Conservation (phyloP, 805 yeast species). For the Hermanozyma aechmeae region DNA sequence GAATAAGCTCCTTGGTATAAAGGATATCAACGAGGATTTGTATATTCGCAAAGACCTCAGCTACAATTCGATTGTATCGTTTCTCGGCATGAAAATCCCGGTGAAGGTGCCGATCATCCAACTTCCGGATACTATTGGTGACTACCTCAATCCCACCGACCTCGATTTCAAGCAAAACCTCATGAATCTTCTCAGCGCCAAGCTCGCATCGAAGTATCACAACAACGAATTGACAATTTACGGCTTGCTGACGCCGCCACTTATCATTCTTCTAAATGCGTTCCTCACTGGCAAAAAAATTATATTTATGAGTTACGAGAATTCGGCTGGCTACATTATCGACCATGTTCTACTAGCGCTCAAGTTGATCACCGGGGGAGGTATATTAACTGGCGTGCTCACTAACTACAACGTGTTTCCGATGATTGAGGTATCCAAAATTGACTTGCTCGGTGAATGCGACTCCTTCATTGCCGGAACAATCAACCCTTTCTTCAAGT, state of each 20-base stretch:
- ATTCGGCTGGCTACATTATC: slow-evolving; percentile 34
- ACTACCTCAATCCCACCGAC: slow-evolving; percentile 37
- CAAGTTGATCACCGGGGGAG: slow-evolving; percentile 33
- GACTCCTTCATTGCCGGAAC: slow-evolving; percentile 52
- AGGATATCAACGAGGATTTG: slow-evolving; percentile 18
- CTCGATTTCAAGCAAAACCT: slow-evolving; percentile 30
- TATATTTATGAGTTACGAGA: slow-evolving; percentile 29
- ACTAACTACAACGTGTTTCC: slow-evolving; percentile 41
- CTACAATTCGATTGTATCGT: slow-evolving; percentile 29
- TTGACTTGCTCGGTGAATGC: slow-evolving; percentile 37
- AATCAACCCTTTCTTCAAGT: slow-evolving; percentile 54
- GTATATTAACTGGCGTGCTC: slow-evolving; percentile 32
- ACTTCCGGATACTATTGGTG: slow-evolving; percentile 35
- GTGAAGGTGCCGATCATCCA: slow-evolving; percentile 32
- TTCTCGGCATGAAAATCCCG: slow-evolving; percentile 35
- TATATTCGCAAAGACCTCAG: slow-evolving; percentile 36
- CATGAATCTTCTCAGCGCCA: slow-evolving; percentile 24
- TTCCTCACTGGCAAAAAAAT: slow-evolving; percentile 30
- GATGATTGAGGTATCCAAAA: slow-evolving; percentile 50
- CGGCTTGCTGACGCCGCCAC: slow-evolving; percentile 44
- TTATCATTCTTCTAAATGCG: slow-evolving; percentile 26
- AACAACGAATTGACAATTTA: slow-evolving; percentile 43
- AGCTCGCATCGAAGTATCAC: slow-evolving; percentile 22
- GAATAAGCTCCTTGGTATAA: slow-evolving; percentile 23
- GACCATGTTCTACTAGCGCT: slow-evolving; percentile 28